Conservation (phyloP, 176 grass and related monocot genomes). For the Ampelocalamus luodianensis region DNA sequence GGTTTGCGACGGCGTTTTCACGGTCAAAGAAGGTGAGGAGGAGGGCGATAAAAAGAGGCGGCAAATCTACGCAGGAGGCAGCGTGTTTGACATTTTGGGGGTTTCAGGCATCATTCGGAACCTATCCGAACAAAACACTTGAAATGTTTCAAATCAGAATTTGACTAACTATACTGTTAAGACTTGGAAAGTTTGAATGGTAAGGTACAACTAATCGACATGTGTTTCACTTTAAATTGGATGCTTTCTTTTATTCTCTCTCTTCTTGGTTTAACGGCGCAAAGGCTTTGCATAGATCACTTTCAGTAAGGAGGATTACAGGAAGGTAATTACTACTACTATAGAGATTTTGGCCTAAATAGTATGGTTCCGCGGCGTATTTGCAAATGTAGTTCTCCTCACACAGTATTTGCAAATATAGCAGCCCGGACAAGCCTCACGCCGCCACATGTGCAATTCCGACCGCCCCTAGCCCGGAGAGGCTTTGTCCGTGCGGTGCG, state of each 20-base stretch:
- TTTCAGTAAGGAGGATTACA: neutral
- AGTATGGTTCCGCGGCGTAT: too few species aligned
- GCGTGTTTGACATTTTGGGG: conserved; percentile 1
- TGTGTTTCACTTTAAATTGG: neutral
- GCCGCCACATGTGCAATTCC: too few species aligned
- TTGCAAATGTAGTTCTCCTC: too few species aligned
- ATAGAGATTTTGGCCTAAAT: too few species aligned
- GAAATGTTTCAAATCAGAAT: neutral
- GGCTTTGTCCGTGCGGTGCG: too few species aligned
- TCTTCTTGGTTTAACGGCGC: neutral
- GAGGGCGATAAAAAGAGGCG: neutral
- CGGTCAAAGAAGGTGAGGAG: conserved; percentile 19
- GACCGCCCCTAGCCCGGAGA: too few species aligned
- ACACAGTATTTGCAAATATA: too few species aligned
- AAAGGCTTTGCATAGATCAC: neutral
- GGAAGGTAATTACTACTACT: neutral
- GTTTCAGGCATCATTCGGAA: too few species aligned
- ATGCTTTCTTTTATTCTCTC: neutral
- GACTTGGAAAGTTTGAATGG: neutral
- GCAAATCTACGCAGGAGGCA: neutral
- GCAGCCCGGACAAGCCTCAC: too few species aligned
- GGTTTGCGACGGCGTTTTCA: neutral
- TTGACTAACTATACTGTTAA: neutral
- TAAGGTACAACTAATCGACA: neutral
- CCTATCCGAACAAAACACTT: neutral